Evolutionary conservation across 768 basidiomycete genomes (phyloP), one percentile per base, ranked within the genome.

Genomic region (Leccinum olivaceopallidum): DNA sequence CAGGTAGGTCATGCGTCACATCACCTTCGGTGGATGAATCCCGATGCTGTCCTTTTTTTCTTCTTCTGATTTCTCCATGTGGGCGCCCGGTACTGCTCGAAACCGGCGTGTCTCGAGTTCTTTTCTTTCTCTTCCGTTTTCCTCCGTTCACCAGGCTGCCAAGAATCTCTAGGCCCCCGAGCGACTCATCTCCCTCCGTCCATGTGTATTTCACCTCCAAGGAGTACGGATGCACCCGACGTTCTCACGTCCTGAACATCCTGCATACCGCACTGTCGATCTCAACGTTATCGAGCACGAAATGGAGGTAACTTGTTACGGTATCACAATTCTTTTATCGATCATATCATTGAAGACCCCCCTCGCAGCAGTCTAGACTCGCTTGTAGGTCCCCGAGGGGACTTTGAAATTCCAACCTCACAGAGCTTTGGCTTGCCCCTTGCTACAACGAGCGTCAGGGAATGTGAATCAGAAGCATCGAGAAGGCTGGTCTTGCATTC

Each of bases 361-460:
- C 28, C 36, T 32, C 26, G 50, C 49, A 51, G 55, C 47, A n/a
- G 44, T 65, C 66, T 64, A 69, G 71, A 61, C 60, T 64, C 60
- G 18, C 56, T 59, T 49, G 56, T 37, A 55, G 69, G 69, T 58
- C 59, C 60, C 57, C 55, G 64, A 34, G 53, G 63, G 60, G 60
- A 58, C 50, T 65, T 73, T 67, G 65, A 73, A 64, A 73, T 75
- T 57, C 62, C 59, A 14, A 48, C 58, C 39, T 56, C 66, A 24
- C 30, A 60, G 55, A 62, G 61, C 54, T 53, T 65, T 22, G 63
- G 65, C 32, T 63, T 65, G 18, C 64, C 63, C 58, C 60, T 57
- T 60, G 61, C 63, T 37, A 66, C 71, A 63, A 68, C 71, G 63
- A 65, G 71, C 57, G 69, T 71, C 68, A 69, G 65, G 62, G 73